These are phyloP conservation scores for Euphorbia celastroides DNA, from an alignment of 441 rosid species.

Conservation along the genomic window DNA sequence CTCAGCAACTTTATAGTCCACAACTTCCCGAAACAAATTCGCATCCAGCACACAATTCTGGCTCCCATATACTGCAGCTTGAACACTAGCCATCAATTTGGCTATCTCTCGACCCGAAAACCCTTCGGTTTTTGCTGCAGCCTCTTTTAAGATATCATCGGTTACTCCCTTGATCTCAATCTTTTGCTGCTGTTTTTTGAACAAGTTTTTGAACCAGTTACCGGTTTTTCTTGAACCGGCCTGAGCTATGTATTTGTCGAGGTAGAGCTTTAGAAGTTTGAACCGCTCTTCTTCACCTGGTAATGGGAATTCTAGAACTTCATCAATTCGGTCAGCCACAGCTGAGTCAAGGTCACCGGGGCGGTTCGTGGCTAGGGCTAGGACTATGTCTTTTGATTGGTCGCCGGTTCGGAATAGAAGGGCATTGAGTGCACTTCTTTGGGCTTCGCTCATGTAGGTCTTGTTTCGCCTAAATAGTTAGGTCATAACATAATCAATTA, in stretches of 20 bases:
- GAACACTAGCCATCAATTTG: constrained; percentile 77
- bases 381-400: constrained; percentile 90
- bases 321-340: constrained; percentile 82
- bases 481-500: constrained; percentile 8
- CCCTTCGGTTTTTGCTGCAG: constrained; percentile 69
- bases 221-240: constrained; percentile 66
- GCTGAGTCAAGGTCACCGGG: constrained; percentile 97
- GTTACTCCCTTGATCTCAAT: constrained; percentile 68
- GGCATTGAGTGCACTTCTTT: constrained; percentile 91
- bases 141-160: constrained; percentile 68
- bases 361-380: constrained; percentile 87
- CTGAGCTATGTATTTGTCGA: constrained; percentile 76
- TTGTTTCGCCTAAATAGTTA: constrained; percentile 68
- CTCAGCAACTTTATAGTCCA: constrained; percentile 80
- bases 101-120: constrained; percentile 85
- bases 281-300: constrained; percentile 82
- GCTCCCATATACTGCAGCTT: constrained; percentile 86
- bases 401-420: constrained; percentile 91
- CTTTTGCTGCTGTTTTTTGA: constrained; percentile 55
- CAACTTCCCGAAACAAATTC: constrained; percentile 67
- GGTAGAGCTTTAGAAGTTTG: constrained; percentile 75
- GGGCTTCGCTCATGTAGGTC: constrained; percentile 97
- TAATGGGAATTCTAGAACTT: constrained; percentile 78
- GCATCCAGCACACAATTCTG: constrained; percentile 68
- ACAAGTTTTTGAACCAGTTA: constrained; percentile 48